These are phyloP conservation scores for Pyricularia pennisetigena DNA, from an alignment of 2,329 filamentous ascomycete species.

Conservation along the genomic window DNA sequence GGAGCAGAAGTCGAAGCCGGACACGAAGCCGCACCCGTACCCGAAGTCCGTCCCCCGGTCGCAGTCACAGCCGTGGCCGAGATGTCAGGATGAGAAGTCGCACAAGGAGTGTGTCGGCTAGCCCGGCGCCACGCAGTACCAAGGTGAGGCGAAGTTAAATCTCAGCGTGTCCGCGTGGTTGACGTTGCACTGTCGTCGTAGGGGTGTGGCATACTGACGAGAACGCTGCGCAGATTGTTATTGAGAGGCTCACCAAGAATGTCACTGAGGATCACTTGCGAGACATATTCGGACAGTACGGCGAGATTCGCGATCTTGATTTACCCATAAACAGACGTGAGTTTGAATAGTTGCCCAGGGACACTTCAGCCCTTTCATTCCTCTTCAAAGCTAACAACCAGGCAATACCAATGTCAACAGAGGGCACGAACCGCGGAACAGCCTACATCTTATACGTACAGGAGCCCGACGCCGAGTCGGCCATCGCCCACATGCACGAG, in stretches of 20 bases:
- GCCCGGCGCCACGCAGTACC: slow-evolving; percentile 34
- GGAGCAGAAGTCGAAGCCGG: slow-evolving; percentile 17
- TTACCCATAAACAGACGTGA: slow-evolving; percentile 72
- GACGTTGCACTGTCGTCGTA: neutral
- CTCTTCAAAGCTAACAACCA: neutral
- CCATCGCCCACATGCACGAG: slow-evolving; percentile 96
- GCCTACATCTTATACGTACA: slow-evolving; percentile 82
- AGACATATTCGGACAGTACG: slow-evolving; percentile 89
- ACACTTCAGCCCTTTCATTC: slow-evolving; percentile 3
- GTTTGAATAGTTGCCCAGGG: neutral
- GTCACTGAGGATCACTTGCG: slow-evolving; percentile 79
- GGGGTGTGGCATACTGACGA: neutral
- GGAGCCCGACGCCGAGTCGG: slow-evolving; percentile 71
- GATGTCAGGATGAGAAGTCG: slow-evolving; percentile 11
- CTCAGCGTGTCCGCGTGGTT: neutral
- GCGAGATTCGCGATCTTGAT: slow-evolving; percentile 76
- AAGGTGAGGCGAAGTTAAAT: slow-evolving; percentile 29
- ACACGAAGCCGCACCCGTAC: slow-evolving; percentile 18
- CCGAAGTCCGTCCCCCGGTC: slow-evolving; percentile 18
- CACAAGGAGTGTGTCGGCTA: slow-evolving; percentile 22
- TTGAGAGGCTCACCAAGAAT: slow-evolving; percentile 93
- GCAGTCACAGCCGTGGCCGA: slow-evolving; percentile 23
- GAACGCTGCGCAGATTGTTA: slow-evolving; percentile 59
- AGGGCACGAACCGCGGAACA: slow-evolving; percentile 80
- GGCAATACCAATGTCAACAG: slow-evolving; percentile 6